Evolutionary conservation across 164 flowering plant species (phyloP).

Genomic region (Annona cherimola): DNA sequence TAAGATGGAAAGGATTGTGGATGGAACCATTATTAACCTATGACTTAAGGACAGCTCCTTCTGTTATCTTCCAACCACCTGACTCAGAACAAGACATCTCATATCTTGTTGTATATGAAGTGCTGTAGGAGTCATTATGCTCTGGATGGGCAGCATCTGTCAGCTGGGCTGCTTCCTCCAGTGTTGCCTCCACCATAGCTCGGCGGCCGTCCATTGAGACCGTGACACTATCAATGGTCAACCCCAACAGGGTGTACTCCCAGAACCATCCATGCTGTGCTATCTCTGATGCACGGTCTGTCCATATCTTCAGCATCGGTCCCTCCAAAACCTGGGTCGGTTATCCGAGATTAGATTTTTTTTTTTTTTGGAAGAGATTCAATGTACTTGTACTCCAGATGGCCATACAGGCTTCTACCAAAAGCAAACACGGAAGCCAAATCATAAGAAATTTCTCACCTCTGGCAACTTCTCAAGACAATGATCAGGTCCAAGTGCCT

Average conservation of each 20-base stretch:
- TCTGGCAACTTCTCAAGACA: slow-evolving; percentile 61
- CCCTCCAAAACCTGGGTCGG: slow-evolving; percentile 73
- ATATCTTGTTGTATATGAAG: slow-evolving; percentile 82
- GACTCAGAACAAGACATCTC: slow-evolving; percentile 53
- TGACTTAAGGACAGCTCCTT: slow-evolving; percentile 88
- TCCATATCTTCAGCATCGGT: slow-evolving; percentile 90
- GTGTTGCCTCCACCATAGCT: slow-evolving; percentile 88
- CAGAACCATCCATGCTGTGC: slow-evolving; percentile 85
- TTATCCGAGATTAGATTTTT: background rate
- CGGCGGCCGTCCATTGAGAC: slow-evolving; percentile 74
- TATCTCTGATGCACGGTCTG: slow-evolving; percentile 71
- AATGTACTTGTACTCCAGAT: too few relatives aligned
- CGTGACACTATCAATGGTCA: slow-evolving; percentile 85
- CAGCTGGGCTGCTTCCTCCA: slow-evolving; percentile 69
- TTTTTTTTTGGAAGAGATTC: background rate
- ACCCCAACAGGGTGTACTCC: slow-evolving; percentile 57
- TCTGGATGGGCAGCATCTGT: slow-evolving; percentile 67
- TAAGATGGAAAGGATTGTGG: background rate
- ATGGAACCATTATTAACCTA: slow-evolving; percentile 13
- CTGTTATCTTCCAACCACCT: slow-evolving; percentile 87
- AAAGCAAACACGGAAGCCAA: background rate
- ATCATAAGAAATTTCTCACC: slow-evolving; percentile 35
- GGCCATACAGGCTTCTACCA: too few relatives aligned
- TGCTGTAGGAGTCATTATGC: slow-evolving; percentile 62
- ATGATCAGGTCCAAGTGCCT: slow-evolving; percentile 90